phyloP scores from a whole-genome alignment of 768 basidiomycete genomes.

The Auricularia cornea region DNA sequence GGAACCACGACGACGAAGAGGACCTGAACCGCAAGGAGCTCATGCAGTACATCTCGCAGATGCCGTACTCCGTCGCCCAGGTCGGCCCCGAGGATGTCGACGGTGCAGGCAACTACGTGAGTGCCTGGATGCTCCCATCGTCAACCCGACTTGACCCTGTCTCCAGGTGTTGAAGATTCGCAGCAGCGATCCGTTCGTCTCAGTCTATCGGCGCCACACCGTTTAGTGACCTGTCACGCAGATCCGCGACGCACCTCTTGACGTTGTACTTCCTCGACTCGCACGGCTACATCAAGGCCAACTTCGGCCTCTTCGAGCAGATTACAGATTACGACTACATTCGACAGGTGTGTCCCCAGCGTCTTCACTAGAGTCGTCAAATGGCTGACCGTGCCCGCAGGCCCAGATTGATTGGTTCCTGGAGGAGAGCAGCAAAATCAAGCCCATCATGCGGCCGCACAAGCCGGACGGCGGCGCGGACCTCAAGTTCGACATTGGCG shows the following conservation, averaged over 20 bases:
- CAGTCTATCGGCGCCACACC: not conserved
- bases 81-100: constrained; percentile 76
- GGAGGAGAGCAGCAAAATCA: constrained; percentile 63
- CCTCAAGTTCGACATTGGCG: constrained; percentile 58
- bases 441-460: constrained; percentile 76
- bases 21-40: constrained; percentile 57
- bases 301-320: constrained; percentile 50
- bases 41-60: constrained; percentile 53
- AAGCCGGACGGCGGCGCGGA: constrained; percentile 67
- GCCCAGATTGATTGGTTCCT: constrained; percentile 89
- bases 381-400: too few relatives aligned
- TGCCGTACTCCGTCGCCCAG: constrained; percentile 82
- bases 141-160: too few relatives aligned
- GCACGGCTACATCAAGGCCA: constrained; percentile 60
- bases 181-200: constrained; percentile 69
- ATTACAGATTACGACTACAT: constrained; percentile 83
- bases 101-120: constrained; percentile 90
- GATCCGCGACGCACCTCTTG: constrained; percentile 77
- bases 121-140: too few relatives aligned
- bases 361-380: too few relatives aligned
- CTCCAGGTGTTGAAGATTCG: constrained; percentile 72
- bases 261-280: constrained; percentile 91
- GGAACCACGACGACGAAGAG: constrained; percentile 86
- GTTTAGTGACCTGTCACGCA: constrained; percentile 18
- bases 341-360: too few relatives aligned